These are phyloP conservation scores for Crataegus laevigata DNA, from an alignment of 306 rosid species.

Conservation along the genomic window DNA sequence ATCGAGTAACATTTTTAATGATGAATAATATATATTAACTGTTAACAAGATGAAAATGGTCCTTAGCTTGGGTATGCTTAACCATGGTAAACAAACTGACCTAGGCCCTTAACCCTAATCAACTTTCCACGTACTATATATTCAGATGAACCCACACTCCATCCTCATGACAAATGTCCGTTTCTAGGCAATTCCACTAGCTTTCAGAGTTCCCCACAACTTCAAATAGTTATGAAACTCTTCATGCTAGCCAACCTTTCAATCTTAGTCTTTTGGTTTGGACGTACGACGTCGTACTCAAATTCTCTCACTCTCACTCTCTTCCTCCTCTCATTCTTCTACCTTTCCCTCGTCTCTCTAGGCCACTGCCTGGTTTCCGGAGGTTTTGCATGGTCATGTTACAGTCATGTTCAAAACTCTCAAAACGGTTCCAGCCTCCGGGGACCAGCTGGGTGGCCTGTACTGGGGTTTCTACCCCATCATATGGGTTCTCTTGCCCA, in stretches of 20 bases:
- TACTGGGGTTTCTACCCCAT: constrained; percentile 54
- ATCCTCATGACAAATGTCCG: constrained; percentile 32
- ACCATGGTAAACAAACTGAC: constrained; percentile 26
- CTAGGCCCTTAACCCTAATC: constrained; percentile 13
- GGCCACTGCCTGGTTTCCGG: constrained; percentile 53
- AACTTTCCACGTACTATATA: constrained; percentile 32
- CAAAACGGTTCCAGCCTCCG: not conserved
- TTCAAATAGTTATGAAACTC: constrained; percentile 31
- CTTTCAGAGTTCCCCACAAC: not conserved
- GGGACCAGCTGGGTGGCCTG: constrained; percentile 81
- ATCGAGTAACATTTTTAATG: not conserved
- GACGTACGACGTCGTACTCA: not conserved
- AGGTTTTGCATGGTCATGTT: constrained; percentile 79
- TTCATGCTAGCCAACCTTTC: constrained; percentile 7
- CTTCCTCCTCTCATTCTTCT: constrained; percentile 4
- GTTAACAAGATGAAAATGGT: not conserved
- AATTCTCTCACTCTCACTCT: constrained; percentile 22
- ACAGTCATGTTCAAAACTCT: not conserved
- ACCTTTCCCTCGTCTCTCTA: constrained; percentile 28
- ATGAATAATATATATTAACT: not conserved
- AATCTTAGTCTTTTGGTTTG: constrained; percentile 21
- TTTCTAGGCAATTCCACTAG: constrained; percentile 15
- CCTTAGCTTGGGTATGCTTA: not conserved
- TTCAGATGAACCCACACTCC: constrained; percentile 21
- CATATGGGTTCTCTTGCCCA: constrained; percentile 69